Evolutionary conservation across 352 stramenopile species (phyloP).

Genomic region (Globisporangium mamillatum): DNA sequence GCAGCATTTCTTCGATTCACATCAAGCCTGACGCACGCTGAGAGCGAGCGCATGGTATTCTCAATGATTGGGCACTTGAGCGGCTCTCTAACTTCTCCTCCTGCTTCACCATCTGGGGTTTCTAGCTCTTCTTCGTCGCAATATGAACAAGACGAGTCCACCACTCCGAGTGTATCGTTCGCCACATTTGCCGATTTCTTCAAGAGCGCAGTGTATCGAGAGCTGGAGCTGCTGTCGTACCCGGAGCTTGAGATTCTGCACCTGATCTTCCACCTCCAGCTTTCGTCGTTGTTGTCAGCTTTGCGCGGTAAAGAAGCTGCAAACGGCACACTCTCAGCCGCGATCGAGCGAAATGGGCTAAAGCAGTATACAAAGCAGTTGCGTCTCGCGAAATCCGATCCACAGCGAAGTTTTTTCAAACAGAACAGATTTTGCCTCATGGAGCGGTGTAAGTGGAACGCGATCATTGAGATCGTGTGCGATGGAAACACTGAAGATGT

Average conservation of each 20-base stretch:
- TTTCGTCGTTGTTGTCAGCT: neutral
- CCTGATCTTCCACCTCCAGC: slow-evolving; percentile 26
- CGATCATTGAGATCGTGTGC: slow-evolving; percentile 8
- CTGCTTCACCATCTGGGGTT: slow-evolving; percentile 3
- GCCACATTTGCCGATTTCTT: slow-evolving; percentile 26
- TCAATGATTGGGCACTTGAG: neutral
- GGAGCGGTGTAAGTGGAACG: slow-evolving; percentile 12
- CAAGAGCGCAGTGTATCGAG: neutral
- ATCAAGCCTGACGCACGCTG: slow-evolving; percentile 8
- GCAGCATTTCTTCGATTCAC: slow-evolving; percentile 22
- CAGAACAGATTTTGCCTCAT: slow-evolving; percentile 12
- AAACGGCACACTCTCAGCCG: neutral
- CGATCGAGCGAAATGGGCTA: neutral
- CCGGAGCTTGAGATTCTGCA: slow-evolving; percentile 24
- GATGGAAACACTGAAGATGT: neutral
- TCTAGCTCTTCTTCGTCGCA: neutral
- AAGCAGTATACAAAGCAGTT: slow-evolving; percentile 17
- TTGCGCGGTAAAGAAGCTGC: neutral
- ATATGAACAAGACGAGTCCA: neutral
- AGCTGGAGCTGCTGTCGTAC: slow-evolving; percentile 5
- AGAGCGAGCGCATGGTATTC: slow-evolving; percentile 20
- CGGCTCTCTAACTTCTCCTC: slow-evolving; percentile 11
- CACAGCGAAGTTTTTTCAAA: neutral
- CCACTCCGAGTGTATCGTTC: slow-evolving; percentile 15
- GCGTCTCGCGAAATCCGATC: slow-evolving; percentile 4